phyloP scores from a whole-genome alignment of 2,329 filamentous ascomycete genomes.

The Aspergillus tamarii region DNA sequence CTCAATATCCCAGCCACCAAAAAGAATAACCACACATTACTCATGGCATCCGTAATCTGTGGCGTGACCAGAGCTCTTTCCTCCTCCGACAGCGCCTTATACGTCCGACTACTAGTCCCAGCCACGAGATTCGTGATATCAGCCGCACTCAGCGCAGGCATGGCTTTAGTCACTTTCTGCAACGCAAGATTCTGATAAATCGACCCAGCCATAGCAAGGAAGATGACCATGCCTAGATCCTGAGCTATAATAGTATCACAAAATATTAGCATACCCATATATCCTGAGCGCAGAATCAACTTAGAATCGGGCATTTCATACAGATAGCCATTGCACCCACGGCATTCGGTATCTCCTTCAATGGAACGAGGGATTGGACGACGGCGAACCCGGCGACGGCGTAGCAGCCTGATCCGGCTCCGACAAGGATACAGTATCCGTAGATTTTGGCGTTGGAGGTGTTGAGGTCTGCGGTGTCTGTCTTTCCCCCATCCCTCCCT shows the following conservation, averaged over 20 bases:
- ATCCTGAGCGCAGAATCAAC: no score
- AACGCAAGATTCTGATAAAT: slow-evolving; percentile 9
- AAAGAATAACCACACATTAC: slow-evolving; percentile 10
- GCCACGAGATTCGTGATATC: slow-evolving; percentile 8
- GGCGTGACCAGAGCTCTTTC: slow-evolving; percentile 4
- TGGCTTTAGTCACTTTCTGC: not conserved
- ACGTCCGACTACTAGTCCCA: not conserved
- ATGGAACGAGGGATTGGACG: no score
- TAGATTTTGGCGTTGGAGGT: no score
- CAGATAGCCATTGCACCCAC: slow-evolving; percentile 7
- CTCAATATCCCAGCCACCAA: slow-evolving; percentile 12
- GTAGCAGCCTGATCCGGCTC: no score
- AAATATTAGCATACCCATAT: not conserved
- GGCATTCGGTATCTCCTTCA: no score
- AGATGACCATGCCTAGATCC: slow-evolving; percentile 9
- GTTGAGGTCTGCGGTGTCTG: no score
- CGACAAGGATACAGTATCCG: no score
- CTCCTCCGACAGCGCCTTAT: slow-evolving; percentile 2
- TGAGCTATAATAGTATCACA: not conserved
- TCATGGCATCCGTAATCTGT: slow-evolving; percentile 14
- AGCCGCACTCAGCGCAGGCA: not conserved
- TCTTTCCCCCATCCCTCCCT: no score
- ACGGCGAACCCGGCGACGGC: no score
- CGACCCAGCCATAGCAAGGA: slow-evolving; percentile 5
- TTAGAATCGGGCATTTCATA: not conserved